Evolutionary conservation across 306 rosid species (phyloP).

Genomic region (Trifolium repens): DNA sequence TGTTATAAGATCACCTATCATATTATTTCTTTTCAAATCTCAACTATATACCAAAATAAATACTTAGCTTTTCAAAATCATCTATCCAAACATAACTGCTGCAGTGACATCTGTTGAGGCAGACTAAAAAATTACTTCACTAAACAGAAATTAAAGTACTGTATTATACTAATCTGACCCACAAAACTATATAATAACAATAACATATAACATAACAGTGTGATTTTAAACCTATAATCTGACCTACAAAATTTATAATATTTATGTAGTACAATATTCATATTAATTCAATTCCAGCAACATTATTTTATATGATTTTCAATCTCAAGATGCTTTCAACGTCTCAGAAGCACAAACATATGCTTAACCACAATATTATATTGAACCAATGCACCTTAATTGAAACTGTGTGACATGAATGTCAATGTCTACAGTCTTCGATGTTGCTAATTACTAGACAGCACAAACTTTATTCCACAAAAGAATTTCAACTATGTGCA

Average conservation of each 20-base stretch:
- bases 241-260: background rate
- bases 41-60: background rate
- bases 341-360: conserved; percentile 29
- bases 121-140: background rate
- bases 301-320: conserved; percentile 40
- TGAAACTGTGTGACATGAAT: conserved; percentile 39
- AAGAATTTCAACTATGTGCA: conserved; percentile 8
- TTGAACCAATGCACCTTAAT: conserved; percentile 33
- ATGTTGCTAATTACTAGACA: conserved; percentile 42
- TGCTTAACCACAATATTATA: conserved; percentile 22
- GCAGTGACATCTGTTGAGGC: background rate
- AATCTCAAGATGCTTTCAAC: conserved; percentile 47
- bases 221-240: background rate
- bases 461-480: conserved; percentile 26
- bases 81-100: background rate
- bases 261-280: background rate
- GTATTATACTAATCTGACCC: conserved; percentile 1
- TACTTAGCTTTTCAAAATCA: background rate
- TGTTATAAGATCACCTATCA: background rate
- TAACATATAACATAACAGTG: background rate
- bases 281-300: background rate
- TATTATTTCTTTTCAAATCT: background rate
- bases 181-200: background rate
- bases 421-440: conserved; percentile 49
- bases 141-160: background rate